Conservation (phyloP, 495 filamentous ascomycete species). For the Penicillium odoratum region DNA sequence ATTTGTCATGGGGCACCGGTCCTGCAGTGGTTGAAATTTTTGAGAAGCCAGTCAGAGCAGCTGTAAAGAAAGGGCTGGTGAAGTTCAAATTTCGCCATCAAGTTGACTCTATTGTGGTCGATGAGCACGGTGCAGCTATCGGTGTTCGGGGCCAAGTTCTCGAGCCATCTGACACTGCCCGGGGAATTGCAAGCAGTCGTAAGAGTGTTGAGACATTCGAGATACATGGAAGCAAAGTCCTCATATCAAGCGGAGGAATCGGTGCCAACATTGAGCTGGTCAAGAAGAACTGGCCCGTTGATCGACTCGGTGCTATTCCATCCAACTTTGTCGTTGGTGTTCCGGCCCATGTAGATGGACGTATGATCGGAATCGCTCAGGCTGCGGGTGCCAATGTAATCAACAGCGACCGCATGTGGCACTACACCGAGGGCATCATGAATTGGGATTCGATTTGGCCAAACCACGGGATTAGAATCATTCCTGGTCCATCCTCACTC, state of each 20-base stretch:
- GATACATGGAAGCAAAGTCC: background rate
- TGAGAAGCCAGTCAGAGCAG: constrained; percentile 7
- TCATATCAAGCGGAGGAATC: constrained; percentile 7
- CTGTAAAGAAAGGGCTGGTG: constrained; percentile 3
- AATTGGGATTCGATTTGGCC: constrained; percentile 10
- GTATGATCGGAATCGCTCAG: constrained; percentile 6
- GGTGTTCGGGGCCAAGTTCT: constrained; percentile 2
- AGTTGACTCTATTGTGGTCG: constrained; percentile 5
- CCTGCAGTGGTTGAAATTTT: constrained; percentile 5
- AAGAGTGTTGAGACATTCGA: constrained; percentile 2
- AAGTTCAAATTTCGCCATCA: constrained; percentile 6
- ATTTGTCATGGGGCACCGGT: constrained; percentile 6
- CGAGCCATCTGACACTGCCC: constrained; percentile 4
- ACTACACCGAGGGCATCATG: constrained; percentile 4
- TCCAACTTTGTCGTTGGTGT: constrained; percentile 7
- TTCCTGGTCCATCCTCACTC: constrained; percentile 7
- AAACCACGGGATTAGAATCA: constrained; percentile 4
- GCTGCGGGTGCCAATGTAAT: constrained; percentile 7
- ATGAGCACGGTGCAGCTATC: constrained; percentile 2
- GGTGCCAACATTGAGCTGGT: constrained; percentile 5
- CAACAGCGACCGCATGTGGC: constrained; percentile 9
- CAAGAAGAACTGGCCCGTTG: constrained; percentile 9
- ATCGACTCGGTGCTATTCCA: constrained; percentile 3
- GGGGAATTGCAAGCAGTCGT: constrained; percentile 6
- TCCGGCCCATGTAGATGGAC: constrained; percentile 6